Evolutionary conservation across 2,329 filamentous ascomycete species (phyloP).

Genomic region (Westerdykella sp.): DNA sequence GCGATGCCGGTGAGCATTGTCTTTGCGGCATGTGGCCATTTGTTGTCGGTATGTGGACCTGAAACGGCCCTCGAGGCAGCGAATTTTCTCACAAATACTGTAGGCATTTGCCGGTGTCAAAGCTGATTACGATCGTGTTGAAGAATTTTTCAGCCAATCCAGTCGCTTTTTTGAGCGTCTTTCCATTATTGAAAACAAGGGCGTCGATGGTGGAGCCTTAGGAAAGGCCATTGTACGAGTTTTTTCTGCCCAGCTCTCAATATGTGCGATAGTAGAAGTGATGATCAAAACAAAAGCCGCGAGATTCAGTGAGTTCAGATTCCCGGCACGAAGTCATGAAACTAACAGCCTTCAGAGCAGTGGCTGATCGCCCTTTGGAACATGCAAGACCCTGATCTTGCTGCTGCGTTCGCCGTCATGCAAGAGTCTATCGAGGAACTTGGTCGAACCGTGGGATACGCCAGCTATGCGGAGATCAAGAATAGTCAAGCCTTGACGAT

Average conservation of each 20-base stretch:
- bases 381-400: conserved; percentile 9
- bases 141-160: conserved; percentile 38
- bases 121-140: conserved; percentile 37
- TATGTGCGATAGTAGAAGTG: conserved; percentile 32
- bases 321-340: conserved; percentile 2
- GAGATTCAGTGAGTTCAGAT: conserved; percentile 28
- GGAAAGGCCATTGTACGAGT: conserved; percentile 36
- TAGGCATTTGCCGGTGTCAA: conserved; percentile 30
- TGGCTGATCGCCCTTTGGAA: conserved; percentile 12
- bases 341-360: conserved; percentile 7
- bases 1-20: conserved; percentile 14
- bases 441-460: conserved; percentile 5
- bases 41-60: conserved; percentile 2
- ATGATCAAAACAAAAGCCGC: conserved; percentile 8
- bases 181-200: conserved; percentile 29
- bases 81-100: background rate
- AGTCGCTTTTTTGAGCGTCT: conserved; percentile 35
- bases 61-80: too few relatives aligned
- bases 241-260: conserved; percentile 29
- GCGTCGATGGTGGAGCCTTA: conserved; percentile 27
- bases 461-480: conserved; percentile 6
- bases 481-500: conserved; percentile 1
- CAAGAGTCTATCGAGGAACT: conserved; percentile 11
- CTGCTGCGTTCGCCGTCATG: conserved; percentile 8
- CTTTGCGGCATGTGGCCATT: conserved; percentile 8